Conservation (phyloP, 306 rosid species). For the Citrullus amarus region DNA sequence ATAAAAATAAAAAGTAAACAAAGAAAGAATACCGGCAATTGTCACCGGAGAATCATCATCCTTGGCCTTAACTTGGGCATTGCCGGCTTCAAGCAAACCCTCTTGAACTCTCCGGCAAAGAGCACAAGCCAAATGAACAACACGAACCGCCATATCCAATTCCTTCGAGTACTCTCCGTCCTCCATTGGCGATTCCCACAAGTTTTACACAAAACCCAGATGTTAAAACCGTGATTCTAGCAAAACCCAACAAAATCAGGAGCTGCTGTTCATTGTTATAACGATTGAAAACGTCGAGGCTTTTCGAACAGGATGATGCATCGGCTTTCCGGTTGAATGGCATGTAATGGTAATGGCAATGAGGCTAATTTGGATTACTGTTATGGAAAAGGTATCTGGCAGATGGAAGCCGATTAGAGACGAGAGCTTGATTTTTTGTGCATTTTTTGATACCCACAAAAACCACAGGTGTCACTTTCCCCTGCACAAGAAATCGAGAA, state of each 20-base stretch:
- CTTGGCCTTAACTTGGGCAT: conserved; percentile 45
- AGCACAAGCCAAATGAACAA: conserved; percentile 74
- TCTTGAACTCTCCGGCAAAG: conserved; percentile 69
- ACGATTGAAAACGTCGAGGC: neutral
- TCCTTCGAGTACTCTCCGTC: conserved; percentile 39
- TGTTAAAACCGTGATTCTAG: neutral
- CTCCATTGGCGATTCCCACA: conserved; percentile 34
- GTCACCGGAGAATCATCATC: conserved; percentile 95
- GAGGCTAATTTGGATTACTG: neutral
- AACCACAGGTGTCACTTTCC: conserved; percentile 6
- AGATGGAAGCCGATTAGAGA: neutral
- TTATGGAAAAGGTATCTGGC: neutral
- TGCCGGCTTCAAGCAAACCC: conserved; percentile 26
- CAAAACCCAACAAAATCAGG: conserved; percentile 18
- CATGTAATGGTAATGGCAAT: neutral
- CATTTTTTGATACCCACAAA: neutral
- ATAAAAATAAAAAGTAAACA: neutral
- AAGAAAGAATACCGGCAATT: conserved; percentile 52
- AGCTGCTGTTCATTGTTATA: conserved; percentile 9
- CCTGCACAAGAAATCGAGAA: neutral
- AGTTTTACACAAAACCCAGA: conserved; percentile 21
- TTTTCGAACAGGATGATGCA: neutral
- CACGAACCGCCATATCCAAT: conserved; percentile 75
- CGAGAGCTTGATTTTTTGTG: neutral
- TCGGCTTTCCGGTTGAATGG: neutral